Evolutionary conservation across 768 basidiomycete genomes (phyloP).

Genomic region (Coprinopsis strossmayeri): DNA sequence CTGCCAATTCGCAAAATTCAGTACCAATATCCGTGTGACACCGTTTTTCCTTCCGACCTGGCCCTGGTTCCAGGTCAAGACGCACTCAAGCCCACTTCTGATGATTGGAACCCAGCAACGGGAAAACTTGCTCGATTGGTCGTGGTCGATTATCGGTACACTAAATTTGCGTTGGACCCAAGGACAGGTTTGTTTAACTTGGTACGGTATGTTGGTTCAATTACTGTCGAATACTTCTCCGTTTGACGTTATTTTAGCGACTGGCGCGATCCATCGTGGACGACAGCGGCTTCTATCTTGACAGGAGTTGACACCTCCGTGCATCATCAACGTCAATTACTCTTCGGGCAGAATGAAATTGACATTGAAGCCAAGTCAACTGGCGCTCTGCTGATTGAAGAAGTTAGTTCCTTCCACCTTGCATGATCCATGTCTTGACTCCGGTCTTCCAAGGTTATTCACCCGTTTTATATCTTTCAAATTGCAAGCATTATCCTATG

Average conservation of each 20-base stretch:
- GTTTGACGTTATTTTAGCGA: constrained; percentile 45
- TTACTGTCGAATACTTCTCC: neutral
- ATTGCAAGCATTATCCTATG: constrained; percentile 91
- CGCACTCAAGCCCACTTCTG: constrained; percentile 22
- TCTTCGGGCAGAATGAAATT: constrained; percentile 85
- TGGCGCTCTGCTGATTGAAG: constrained; percentile 74
- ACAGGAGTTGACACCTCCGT: constrained; percentile 50
- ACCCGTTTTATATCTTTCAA: constrained; percentile 99
- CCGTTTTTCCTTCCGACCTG: constrained; percentile 56
- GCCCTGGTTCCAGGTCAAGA: constrained; percentile 24
- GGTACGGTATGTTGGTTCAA: constrained; percentile 51
- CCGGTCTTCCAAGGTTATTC: constrained; percentile 54
- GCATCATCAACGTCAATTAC: constrained; percentile 55
- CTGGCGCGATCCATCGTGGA: constrained; percentile 84
- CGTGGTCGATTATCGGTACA: constrained; percentile 88
- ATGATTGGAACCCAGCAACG: constrained; percentile 23
- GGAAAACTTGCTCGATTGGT: constrained; percentile 46
- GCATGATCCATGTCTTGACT: constrained; percentile 3
- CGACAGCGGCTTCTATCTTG: constrained; percentile 52
- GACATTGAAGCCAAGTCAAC: constrained; percentile 88
- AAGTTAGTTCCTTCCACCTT: constrained; percentile 41
- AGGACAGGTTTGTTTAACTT: constrained; percentile 76
- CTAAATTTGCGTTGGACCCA: constrained; percentile 83
- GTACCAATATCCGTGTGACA: constrained; percentile 75
- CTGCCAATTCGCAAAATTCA: constrained; percentile 60